Conservation (phyloP, 2,329 filamentous ascomycete genomes). For the Nigrospora osmanthi region DNA sequence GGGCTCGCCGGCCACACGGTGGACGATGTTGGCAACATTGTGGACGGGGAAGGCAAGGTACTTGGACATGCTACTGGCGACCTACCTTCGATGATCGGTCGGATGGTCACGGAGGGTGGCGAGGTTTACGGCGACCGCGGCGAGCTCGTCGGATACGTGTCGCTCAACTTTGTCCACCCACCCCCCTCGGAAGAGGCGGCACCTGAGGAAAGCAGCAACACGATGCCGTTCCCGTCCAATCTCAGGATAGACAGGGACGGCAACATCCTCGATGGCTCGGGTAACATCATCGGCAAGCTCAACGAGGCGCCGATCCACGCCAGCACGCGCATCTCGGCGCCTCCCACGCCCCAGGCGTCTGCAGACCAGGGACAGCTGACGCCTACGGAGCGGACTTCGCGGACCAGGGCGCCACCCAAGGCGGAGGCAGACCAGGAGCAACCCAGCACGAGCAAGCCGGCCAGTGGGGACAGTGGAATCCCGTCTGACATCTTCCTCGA, state of each 20-base stretch:
- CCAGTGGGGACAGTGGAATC: conserved; percentile 24
- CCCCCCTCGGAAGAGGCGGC: conserved; percentile 13
- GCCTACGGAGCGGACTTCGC: not conserved
- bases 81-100: conserved; percentile 46
- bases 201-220: conserved; percentile 5
- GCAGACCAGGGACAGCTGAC: no score
- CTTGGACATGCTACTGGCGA: conserved; percentile 45
- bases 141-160: conserved; percentile 35
- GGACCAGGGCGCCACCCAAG: conserved; percentile 6
- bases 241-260: conserved; percentile 34
- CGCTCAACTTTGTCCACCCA: conserved; percentile 27
- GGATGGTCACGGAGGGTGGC: conserved; percentile 34
- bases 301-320: conserved; percentile 35
- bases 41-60: conserved; percentile 40
- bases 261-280: conserved; percentile 36
- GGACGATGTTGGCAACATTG: conserved; percentile 46
- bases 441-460: conserved; percentile 28
- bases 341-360: no score
- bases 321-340: conserved; percentile 16
- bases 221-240: conserved; percentile 15
- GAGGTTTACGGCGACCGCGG: conserved; percentile 36
- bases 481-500: conserved; percentile 49
- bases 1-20: conserved; percentile 39
- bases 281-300: conserved; percentile 39
- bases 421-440: conserved; percentile 23